phyloP scores from a whole-genome alignment of 176 grass and related monocot species.

The Miscanthus lutarioriparius region DNA sequence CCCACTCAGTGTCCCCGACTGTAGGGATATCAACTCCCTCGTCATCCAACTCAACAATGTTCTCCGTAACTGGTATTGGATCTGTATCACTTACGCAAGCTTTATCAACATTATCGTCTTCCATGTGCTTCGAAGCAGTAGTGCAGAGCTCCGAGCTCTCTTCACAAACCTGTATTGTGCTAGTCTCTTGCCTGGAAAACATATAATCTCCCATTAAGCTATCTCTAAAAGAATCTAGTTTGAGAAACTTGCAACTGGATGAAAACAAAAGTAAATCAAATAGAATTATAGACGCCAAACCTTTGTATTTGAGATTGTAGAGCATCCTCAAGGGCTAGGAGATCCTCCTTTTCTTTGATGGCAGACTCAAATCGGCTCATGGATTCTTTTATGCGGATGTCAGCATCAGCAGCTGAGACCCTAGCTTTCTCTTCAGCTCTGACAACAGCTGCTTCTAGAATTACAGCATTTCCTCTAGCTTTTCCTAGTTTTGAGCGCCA shows the following conservation, averaged over 20 bases:
- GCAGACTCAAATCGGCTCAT: constrained; percentile 56
- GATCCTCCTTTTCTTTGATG: constrained; percentile 73
- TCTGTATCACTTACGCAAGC: constrained; percentile 79
- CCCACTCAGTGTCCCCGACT: constrained; percentile 62
- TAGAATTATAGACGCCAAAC: constrained; percentile 35
- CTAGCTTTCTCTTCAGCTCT: constrained; percentile 93
- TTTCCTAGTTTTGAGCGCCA: constrained; percentile 91
- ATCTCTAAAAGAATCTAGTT: neutral
- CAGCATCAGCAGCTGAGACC: constrained; percentile 57
- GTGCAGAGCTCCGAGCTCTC: constrained; percentile 70
- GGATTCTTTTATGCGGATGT: constrained; percentile 59
- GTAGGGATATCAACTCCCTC: constrained; percentile 75
- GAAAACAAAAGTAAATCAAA: neutral
- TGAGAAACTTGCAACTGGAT: neutral
- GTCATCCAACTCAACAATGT: constrained; percentile 54
- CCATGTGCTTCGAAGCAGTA: constrained; percentile 54
- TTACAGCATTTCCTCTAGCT: constrained; percentile 91
- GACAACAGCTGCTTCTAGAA: constrained; percentile 88
- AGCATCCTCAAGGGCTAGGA: constrained; percentile 58
- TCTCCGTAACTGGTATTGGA: constrained; percentile 43
- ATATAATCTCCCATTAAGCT: neutral
- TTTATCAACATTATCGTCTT: constrained; percentile 50
- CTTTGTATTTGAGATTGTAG: constrained; percentile 73
- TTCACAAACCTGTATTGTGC: constrained; percentile 75
- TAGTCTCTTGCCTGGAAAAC: constrained; percentile 72